Conservation (phyloP, 2,329 filamentous ascomycete genomes). For the Knufia petricola region DNA sequence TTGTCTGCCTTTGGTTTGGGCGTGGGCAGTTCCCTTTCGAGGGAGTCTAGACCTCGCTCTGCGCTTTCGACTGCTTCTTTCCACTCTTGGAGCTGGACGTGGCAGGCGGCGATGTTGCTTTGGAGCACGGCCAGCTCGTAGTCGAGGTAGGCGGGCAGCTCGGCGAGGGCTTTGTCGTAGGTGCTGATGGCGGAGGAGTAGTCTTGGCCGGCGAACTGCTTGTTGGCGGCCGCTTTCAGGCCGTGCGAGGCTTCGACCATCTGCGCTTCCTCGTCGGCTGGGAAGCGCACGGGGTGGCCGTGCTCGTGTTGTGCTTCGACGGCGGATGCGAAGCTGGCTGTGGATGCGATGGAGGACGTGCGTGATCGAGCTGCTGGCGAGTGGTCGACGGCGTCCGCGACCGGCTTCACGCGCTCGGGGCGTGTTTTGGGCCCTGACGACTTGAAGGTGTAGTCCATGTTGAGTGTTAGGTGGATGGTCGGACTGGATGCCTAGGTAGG, state of each 20-base stretch:
- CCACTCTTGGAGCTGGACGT: constrained; percentile 78
- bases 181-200: constrained; percentile 70
- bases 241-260: constrained; percentile 62
- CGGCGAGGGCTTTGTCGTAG: constrained; percentile 70
- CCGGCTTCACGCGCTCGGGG: constrained; percentile 19
- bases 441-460: constrained; percentile 23
- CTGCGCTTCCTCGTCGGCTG: constrained; percentile 43
- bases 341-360: constrained; percentile 16
- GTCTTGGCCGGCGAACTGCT: constrained; percentile 61
- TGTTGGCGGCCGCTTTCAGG: constrained; percentile 68
- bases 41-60: constrained; percentile 58
- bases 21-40: constrained; percentile 53
- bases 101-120: constrained; percentile 82
- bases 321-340: constrained; percentile 26
- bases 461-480: too few species aligned
- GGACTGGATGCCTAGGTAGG: too few species aligned
- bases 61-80: constrained; percentile 69
- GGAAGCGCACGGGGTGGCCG: constrained; percentile 32
- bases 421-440: constrained; percentile 18
- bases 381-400: constrained; percentile 5
- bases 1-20: constrained; percentile 22
- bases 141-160: constrained; percentile 74
- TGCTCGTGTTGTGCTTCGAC: constrained; percentile 14
- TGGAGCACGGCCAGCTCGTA: constrained; percentile 80
- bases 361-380: constrained; percentile 9